phyloP scores from a whole-genome alignment of 2,329 filamentous ascomycete genomes.

The Parascedosporium putredinis region DNA sequence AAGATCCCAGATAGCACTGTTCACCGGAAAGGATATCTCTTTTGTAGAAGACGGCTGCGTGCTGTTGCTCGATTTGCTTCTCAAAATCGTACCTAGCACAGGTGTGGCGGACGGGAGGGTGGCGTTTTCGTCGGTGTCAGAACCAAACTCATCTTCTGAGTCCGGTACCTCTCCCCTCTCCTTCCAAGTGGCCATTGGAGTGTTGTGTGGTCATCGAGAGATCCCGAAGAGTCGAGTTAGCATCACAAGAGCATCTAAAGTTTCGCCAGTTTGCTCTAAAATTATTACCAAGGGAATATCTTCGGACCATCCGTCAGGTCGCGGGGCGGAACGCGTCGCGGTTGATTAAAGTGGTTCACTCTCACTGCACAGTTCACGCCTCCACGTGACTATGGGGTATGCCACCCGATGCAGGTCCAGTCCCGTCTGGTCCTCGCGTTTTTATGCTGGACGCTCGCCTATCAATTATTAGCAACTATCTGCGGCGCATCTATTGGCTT shows the following conservation, averaged over 20 bases:
- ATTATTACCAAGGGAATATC: not conserved
- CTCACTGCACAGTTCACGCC: slow-evolving; percentile 1
- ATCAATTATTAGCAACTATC: no score
- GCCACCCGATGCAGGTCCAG: not conserved
- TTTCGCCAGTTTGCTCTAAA: no score
- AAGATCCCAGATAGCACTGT: slow-evolving; percentile 1
- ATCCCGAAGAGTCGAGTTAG: slow-evolving; percentile 18
- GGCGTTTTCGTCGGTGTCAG: slow-evolving; percentile 24
- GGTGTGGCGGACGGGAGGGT: slow-evolving; percentile 2
- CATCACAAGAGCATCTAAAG: no score
- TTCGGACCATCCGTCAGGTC: not conserved
- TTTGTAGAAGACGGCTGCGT: not conserved
- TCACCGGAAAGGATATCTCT: not conserved
- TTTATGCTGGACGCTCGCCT: no score
- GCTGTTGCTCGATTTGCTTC: not conserved
- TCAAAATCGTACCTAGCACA: not conserved
- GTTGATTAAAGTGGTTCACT: not conserved
- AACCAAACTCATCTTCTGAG: slow-evolving; percentile 37
- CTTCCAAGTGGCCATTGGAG: slow-evolving; percentile 35
- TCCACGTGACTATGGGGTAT: not conserved
- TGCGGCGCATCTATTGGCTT: no score
- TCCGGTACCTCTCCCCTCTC: slow-evolving; percentile 40
- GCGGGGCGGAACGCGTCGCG: slow-evolving; percentile 2
- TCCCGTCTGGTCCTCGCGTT: no score
- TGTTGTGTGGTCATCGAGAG: slow-evolving; percentile 1